A percentile compares a stretch with the other conserved stretches of the same genome.
Conservation (phyloP, 2,329 filamentous ascomycete species). For the Exserohilum rostratum region DNA sequence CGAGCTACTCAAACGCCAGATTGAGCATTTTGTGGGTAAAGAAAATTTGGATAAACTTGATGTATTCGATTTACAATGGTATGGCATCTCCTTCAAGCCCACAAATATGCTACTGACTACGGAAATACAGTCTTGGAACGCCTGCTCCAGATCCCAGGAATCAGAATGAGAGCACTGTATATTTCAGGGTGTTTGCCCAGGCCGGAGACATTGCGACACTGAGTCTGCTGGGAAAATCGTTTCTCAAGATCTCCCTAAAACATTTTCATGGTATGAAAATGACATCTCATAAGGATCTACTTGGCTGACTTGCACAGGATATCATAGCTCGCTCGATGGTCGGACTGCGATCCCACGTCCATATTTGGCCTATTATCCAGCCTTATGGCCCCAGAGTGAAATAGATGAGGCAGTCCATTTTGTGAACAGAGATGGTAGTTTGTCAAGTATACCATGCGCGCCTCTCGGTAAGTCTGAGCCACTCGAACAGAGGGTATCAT, state of each 20-base stretch:
- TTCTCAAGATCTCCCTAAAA: slow-evolving; percentile 7
- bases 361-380: slow-evolving; percentile 44
- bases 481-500: slow-evolving; percentile 21
- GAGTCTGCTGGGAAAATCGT: too few relatives aligned
- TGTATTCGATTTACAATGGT: slow-evolving; percentile 60
- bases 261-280: slow-evolving; percentile 27
- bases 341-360: slow-evolving; percentile 38
- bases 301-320: slow-evolving; percentile 43
- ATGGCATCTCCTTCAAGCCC: too few relatives aligned
- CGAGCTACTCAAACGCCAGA: slow-evolving; percentile 56
- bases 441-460: not conserved
- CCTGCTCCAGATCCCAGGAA: slow-evolving; percentile 34
- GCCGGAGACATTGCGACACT: slow-evolving; percentile 15
- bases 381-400: slow-evolving; percentile 32
- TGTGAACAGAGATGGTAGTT: slow-evolving; percentile 36
- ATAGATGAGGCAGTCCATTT: slow-evolving; percentile 41
- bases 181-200: slow-evolving; percentile 43
- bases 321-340: slow-evolving; percentile 38
- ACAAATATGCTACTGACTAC: too few relatives aligned
- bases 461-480: slow-evolving; percentile 1
- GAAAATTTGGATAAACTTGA: slow-evolving; percentile 53
- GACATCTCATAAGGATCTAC: slow-evolving; percentile 28
- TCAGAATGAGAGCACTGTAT: slow-evolving; percentile 41
- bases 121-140: slow-evolving; percentile 23
- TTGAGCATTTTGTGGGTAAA: slow-evolving; percentile 50